These are phyloP conservation scores for Lentinula sp. DNA, from an alignment of 768 basidiomycete genomes.

Conservation along the genomic window DNA sequence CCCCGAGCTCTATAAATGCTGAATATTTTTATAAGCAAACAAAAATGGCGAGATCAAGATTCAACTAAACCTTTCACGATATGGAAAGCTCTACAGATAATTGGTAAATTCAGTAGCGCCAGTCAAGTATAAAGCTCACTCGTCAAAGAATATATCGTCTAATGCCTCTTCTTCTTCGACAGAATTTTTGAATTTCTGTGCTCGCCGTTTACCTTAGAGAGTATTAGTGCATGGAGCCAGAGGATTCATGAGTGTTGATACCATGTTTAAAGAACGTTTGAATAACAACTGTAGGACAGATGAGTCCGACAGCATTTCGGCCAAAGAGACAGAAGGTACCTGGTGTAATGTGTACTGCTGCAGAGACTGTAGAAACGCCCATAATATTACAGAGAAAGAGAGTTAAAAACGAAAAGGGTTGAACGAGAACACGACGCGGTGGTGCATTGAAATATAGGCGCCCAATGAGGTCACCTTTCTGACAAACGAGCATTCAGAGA, in stretches of 20 bases:
- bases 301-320: background rate
- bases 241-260: background rate
- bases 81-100: slow-evolving; percentile 49
- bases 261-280: slow-evolving; percentile 46
- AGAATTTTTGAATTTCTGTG: slow-evolving; percentile 27
- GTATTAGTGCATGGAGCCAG: background rate
- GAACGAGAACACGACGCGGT: background rate
- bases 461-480: background rate
- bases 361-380: slow-evolving; percentile 49
- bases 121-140: slow-evolving; percentile 29
- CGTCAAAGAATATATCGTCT: slow-evolving; percentile 64
- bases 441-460: background rate
- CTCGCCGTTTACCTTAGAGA: slow-evolving; percentile 27
- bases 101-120: too few species aligned
- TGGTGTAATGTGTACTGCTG: slow-evolving; percentile 48
- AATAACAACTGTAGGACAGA: slow-evolving; percentile 36
- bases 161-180: slow-evolving; percentile 41
- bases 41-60: background rate
- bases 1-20: slow-evolving; percentile 63
- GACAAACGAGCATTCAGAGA: background rate
- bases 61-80: slow-evolving; percentile 46
- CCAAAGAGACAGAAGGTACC: slow-evolving; percentile 21
- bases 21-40: background rate
- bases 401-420: slow-evolving; percentile 7
- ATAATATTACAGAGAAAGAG: slow-evolving; percentile 20